Evolutionary conservation across 1,284 basidiomycete species (phyloP).

Genomic region (Leccinum solheimii): DNA sequence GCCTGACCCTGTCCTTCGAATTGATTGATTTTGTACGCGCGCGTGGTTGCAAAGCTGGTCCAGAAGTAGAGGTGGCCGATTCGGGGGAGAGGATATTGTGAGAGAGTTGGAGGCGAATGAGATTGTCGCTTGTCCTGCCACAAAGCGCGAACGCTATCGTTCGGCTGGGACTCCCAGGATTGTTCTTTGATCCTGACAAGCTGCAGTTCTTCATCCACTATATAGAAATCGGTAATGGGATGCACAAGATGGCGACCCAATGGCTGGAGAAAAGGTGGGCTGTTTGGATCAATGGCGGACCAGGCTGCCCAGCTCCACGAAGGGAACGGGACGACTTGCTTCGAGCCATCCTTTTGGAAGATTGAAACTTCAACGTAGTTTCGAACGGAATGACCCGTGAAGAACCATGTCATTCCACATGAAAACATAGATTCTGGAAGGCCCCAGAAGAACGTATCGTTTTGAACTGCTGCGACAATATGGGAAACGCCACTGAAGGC

Average conservation of each 20-base stretch:
- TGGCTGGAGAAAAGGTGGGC: not conserved
- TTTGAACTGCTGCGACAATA: constrained; percentile 12
- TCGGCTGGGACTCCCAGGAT: not conserved
- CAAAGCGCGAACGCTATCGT: not conserved
- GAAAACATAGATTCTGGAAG: constrained; percentile 21
- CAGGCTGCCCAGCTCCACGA: constrained; percentile 11
- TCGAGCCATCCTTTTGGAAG: constrained; percentile 4
- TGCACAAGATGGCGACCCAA: not conserved
- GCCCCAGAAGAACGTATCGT: constrained; percentile 21
- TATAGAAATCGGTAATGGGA: constrained; percentile 10
- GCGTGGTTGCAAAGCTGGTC: constrained; percentile 15
- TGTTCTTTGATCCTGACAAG: constrained; percentile 11
- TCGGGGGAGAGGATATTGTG: not conserved
- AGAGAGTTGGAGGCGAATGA: not conserved
- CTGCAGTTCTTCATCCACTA: constrained; percentile 10
- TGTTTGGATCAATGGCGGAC: not conserved
- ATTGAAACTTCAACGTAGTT: constrained; percentile 12
- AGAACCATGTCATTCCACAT: constrained; percentile 11
- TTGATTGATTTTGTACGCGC: not conserved
- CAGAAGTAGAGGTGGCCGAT: constrained; percentile 19
- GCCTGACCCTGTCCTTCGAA: not conserved
- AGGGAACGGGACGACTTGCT: constrained; percentile 8
- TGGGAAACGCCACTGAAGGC: constrained; percentile 10
- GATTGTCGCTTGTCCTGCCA: not conserved
- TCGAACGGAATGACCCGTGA: constrained; percentile 1